A percentile compares a stretch with the other conserved stretches of the same genome.
These are phyloP conservation scores for Nicotiana obtusifolia DNA, from an alignment of 257 asterid species.

Conservation along the genomic window DNA sequence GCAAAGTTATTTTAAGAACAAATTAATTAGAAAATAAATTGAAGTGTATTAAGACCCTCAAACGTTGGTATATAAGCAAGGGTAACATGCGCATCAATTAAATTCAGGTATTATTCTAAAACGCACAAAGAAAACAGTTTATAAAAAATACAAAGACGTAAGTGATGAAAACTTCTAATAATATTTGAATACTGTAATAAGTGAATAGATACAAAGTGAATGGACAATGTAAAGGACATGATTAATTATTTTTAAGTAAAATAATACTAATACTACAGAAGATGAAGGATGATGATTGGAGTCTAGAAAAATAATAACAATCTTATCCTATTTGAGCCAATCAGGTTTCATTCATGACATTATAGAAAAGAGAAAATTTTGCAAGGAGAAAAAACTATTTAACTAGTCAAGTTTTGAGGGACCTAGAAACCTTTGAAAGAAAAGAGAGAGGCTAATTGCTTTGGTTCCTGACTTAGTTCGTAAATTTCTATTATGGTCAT, in stretches of 20 bases:
- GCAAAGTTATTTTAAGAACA: neutral
- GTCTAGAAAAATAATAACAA: neutral
- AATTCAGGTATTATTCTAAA: constrained; percentile 1
- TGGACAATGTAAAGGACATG: neutral
- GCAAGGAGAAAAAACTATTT: too few relatives aligned
- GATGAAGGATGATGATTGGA: neutral
- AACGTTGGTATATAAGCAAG: neutral
- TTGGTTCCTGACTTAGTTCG: too few relatives aligned
- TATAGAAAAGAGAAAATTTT: neutral
- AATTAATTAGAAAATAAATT: neutral
- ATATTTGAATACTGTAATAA: neutral
- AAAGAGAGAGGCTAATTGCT: too few relatives aligned
- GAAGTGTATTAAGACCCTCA: constrained; percentile 3
- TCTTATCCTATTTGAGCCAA: neutral
- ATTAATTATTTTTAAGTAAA: neutral
- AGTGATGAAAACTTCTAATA: neutral
- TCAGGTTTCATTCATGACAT: neutral
- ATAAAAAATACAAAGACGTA: neutral
- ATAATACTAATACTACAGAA: neutral
- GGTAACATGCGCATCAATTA: neutral
- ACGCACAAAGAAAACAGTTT: neutral
- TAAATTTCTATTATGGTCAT: too few relatives aligned
- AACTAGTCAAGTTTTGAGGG: too few relatives aligned
- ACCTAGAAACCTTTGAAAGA: too few relatives aligned
- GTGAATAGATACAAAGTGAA: neutral